Conservation (phyloP, 495 filamentous ascomycete genomes). For the Amphirosellinia nigrospora region DNA sequence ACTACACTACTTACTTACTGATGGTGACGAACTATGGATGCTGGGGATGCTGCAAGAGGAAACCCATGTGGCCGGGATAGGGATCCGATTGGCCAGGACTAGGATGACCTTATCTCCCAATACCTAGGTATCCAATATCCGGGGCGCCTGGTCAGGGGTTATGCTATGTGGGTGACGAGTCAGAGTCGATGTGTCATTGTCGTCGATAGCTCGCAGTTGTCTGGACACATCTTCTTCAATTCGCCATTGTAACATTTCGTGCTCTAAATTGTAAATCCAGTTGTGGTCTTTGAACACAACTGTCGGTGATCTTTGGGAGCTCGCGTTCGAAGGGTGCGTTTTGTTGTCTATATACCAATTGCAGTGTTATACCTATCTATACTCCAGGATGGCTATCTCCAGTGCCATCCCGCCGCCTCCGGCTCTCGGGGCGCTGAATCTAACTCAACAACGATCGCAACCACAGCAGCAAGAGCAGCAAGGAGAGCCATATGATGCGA, state of each 20-base stretch:
- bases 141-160: slow-evolving; percentile 1
- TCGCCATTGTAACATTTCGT: not conserved
- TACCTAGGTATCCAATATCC: not conserved
- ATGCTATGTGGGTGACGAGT: slow-evolving; percentile 13
- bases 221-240: slow-evolving; percentile 1
- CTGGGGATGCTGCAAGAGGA: slow-evolving; percentile 10
- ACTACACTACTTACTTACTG: too few relatives aligned
- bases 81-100: slow-evolving; percentile 7
- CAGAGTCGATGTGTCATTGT: slow-evolving; percentile 18
- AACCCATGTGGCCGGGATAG: not conserved
- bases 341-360: not conserved
- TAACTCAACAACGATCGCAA: slow-evolving; percentile 20
- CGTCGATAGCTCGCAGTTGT: not conserved
- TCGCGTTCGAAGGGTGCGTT: not conserved
- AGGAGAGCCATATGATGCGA: slow-evolving; percentile 17
- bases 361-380: not conserved
- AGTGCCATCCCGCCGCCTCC: slow-evolving; percentile 48
- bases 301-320: not conserved
- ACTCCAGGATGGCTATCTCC: slow-evolving; percentile 43
- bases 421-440: slow-evolving; percentile 26
- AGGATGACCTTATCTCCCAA: not conserved
- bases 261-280: not conserved
- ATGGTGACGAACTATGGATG: not conserved
- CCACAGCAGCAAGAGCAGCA: slow-evolving; percentile 31
- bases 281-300: not conserved